Percentiles rank a stretch among this genome's conserved stretches.
Evolutionary conservation across 176 grass and related monocot species (phyloP).

Genomic region (Paspalum vaginatum): DNA sequence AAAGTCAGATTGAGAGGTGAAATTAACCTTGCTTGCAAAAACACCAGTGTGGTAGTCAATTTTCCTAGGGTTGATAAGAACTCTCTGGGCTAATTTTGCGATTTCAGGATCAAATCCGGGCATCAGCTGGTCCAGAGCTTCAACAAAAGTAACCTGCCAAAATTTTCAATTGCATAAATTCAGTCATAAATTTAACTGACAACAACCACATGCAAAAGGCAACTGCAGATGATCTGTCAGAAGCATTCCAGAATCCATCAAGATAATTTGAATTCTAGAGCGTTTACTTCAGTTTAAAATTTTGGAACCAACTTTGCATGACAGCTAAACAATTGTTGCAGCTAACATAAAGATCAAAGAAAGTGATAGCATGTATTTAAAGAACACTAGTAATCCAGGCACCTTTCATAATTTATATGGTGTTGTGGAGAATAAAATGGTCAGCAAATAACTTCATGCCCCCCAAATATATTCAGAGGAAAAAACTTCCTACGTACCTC

Average conservation of each 20-base stretch:
- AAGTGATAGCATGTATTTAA: background rate
- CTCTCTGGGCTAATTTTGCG: conserved; percentile 87
- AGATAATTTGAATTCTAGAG: conserved; percentile 18
- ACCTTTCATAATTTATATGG: conserved; percentile 8
- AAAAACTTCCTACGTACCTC: conserved; percentile 60
- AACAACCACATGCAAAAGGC: conserved; percentile 4
- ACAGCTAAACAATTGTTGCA: background rate
- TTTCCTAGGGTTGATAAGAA: conserved; percentile 92
- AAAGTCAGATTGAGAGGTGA: conserved; percentile 17
- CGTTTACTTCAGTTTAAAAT: conserved; percentile 31
- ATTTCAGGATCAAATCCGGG: conserved; percentile 98
- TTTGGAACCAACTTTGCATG: conserved; percentile 3
- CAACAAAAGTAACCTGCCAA: conserved; percentile 84
- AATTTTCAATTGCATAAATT: conserved; percentile 30
- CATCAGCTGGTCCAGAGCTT: conserved; percentile 97
- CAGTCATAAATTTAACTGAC: conserved; percentile 8
- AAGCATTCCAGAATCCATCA: background rate
- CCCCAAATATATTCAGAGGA: conserved; percentile 13
- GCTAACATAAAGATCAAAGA: conserved; percentile 29
- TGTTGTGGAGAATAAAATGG: conserved; percentile 16
- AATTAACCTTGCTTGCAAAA: conserved; percentile 93
- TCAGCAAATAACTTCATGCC: background rate
- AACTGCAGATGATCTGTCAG: background rate
- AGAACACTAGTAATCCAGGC: background rate
- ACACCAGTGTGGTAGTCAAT: conserved; percentile 92